These are phyloP conservation scores for Sporothrix pseudoabietina DNA, from an alignment of 2,329 filamentous ascomycete species.

Conservation along the genomic window DNA sequence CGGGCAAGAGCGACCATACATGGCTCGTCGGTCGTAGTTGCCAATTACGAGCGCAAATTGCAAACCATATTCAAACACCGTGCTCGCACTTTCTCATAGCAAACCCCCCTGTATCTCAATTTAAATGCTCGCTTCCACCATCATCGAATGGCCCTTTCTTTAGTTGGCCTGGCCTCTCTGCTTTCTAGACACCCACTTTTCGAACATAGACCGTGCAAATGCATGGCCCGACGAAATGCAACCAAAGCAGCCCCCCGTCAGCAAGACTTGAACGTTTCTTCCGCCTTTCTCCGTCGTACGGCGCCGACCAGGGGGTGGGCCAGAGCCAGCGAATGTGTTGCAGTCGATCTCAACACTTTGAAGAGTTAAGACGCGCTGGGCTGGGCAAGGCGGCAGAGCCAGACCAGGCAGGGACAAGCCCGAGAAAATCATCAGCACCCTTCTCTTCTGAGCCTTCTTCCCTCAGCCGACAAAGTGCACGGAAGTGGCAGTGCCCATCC, in stretches of 20 bases:
- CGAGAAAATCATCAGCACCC: not conserved
- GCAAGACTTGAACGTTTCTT: not conserved
- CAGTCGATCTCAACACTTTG: slow-evolving; percentile 9
- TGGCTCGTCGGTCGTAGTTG: not conserved
- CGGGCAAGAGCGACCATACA: not conserved
- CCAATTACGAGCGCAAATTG: slow-evolving; percentile 5
- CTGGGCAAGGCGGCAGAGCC: slow-evolving; percentile 1
- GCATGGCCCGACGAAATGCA: slow-evolving; percentile 17
- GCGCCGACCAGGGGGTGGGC: slow-evolving; percentile 11
- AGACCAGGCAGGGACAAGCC: slow-evolving; percentile 16
- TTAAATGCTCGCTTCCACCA: not conserved
- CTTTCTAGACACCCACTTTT: slow-evolving; percentile 11
- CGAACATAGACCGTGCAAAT: slow-evolving; percentile 18
- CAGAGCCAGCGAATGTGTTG: slow-evolving; percentile 10
- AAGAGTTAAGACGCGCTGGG: not conserved
- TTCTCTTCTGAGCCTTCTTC: not conserved
- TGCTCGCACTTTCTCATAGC: not conserved
- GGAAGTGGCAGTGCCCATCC: not conserved
- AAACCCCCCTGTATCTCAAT: slow-evolving; percentile 3
- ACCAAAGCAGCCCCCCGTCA: slow-evolving; percentile 18
- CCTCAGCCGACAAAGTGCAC: slow-evolving; percentile 15
- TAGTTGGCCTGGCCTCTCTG: not conserved
- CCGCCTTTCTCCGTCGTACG: slow-evolving; percentile 19
- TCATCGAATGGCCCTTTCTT: slow-evolving; percentile 6
- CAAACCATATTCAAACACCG: not conserved